A percentile compares a stretch with the other conserved stretches of the same genome.
These are phyloP conservation scores for Tulasnella sp. DNA, from an alignment of 768 basidiomycete species.

Conservation along the genomic window DNA sequence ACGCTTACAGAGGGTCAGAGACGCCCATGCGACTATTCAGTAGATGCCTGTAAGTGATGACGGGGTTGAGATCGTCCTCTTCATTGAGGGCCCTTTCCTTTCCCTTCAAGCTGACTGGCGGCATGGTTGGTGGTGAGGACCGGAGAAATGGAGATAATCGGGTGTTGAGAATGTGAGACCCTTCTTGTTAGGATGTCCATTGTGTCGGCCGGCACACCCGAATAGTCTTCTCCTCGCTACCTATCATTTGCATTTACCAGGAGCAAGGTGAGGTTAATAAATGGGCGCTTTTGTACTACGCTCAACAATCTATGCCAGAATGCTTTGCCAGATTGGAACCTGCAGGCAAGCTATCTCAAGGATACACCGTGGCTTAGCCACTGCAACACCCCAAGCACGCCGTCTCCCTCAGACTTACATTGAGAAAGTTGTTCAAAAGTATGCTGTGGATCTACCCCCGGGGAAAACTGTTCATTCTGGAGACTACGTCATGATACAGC, in stretches of 20 bases:
- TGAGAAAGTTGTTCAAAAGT: constrained; percentile 96
- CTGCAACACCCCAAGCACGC: neutral
- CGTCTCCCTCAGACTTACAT: constrained; percentile 69
- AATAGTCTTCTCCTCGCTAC: too few relatives aligned
- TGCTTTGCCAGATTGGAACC: too few relatives aligned
- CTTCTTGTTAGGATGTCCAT: too few relatives aligned
- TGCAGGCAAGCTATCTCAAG: neutral
- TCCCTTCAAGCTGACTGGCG: constrained; percentile 18
- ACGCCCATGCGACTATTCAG: constrained; percentile 56
- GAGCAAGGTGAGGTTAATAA: too few relatives aligned
- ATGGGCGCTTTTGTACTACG: too few relatives aligned
- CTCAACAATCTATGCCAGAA: too few relatives aligned
- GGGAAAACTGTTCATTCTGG: constrained; percentile 80
- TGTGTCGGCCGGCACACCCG: too few relatives aligned
- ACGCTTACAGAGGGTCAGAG: constrained; percentile 28
- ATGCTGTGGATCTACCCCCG: constrained; percentile 78
- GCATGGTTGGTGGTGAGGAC: constrained; percentile 4
- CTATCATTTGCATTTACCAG: too few relatives aligned
- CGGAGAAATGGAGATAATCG: too few relatives aligned
- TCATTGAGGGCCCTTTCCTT: constrained; percentile 18
- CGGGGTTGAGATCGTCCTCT: constrained; percentile 42
- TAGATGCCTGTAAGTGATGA: constrained; percentile 71
- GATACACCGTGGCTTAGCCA: constrained; percentile 10
- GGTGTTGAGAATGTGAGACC: too few relatives aligned
- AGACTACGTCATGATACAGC: constrained; percentile 99